Evolutionary conservation across 257 asterid genomes (phyloP), one percentile per base, ranked within the genome.

Genomic region (Nicotiana undulata): DNA sequence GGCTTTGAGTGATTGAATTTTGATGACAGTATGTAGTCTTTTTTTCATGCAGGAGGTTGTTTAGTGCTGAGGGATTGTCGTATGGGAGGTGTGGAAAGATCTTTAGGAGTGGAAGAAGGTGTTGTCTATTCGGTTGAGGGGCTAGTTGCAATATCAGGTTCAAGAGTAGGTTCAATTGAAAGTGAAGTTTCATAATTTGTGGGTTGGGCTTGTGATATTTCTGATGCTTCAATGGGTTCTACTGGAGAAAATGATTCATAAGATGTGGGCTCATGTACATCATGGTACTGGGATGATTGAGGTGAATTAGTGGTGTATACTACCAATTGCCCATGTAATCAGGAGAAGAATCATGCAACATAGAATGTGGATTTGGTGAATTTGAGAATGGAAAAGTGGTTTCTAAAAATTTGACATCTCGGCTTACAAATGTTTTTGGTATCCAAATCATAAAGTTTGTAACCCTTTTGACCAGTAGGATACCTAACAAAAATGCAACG

Each of bases 401-500:
- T n/a, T 52, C 56, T 20, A n/a, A 59, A 24, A 44, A 63, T 46
- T 31, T 29, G 16, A n/a, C 63, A 40, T 65, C 72, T 18, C 53
- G 24, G 2, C 20, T 53, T 9, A 60, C 16, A 20, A 20, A 59
- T 20, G 1, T 0, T 9, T 59, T 59, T 59, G 9, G 65, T 22
- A 32, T n/a, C 29, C n/a, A 55, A 29, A 5, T 76, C 66, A 55
- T 55, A 55, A 28, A 76, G 53, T 12, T 56, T 53, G 11, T 76
- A 76, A 16, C 28, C 67, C 3, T 76, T 76, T 24, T 76, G 53
- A 22, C 28, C 52, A 3, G 61, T 20, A 11, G 80, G 66, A 59
- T 9, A 58, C 26, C 64, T 75, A 66, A 16, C 59, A 55, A 70
- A 83, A 70, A 24, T 29, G 63, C 83, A 83, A n/a, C 11, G 18